Evolutionary conservation across 805 yeast genomes (phyloP).

Genomic region (Candida ovalis): DNA sequence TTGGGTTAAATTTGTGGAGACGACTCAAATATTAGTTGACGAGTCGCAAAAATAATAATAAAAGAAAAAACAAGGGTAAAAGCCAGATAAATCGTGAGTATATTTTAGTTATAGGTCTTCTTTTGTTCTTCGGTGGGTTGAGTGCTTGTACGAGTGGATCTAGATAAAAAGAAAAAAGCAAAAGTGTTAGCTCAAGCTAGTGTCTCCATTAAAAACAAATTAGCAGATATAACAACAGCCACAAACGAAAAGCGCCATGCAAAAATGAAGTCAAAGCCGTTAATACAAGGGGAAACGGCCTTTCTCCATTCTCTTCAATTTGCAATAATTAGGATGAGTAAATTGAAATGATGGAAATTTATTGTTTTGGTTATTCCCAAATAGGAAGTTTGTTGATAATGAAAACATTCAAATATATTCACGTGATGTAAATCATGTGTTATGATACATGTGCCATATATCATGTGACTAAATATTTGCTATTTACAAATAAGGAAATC

Average conservation of each 20-base stretch:
- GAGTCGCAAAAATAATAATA: neutral
- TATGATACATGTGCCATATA: neutral
- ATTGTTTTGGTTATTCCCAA: neutral
- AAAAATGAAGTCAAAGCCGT: neutral
- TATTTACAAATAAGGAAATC: too few species aligned
- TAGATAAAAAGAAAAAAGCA: too few species aligned
- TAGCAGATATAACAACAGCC: neutral
- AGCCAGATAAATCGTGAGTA: too few species aligned
- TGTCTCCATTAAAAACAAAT: neutral
- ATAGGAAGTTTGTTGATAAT: neutral
- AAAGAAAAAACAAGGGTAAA: too few species aligned
- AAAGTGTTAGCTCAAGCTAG: too few species aligned
- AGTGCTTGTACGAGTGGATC: too few species aligned
- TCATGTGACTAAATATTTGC: neutral
- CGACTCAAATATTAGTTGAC: neutral
- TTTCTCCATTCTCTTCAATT: neutral
- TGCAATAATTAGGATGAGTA: neutral
- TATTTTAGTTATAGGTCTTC: too few species aligned
- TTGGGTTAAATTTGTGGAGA: neutral
- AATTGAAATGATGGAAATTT: neutral
- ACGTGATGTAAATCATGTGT: too few species aligned
- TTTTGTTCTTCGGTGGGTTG: too few species aligned
- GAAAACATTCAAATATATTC: neutral
- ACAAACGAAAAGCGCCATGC: neutral
- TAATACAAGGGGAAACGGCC: neutral